Conservation (phyloP, 2,329 filamentous ascomycete species). For the Ascochyta rabiei region DNA sequence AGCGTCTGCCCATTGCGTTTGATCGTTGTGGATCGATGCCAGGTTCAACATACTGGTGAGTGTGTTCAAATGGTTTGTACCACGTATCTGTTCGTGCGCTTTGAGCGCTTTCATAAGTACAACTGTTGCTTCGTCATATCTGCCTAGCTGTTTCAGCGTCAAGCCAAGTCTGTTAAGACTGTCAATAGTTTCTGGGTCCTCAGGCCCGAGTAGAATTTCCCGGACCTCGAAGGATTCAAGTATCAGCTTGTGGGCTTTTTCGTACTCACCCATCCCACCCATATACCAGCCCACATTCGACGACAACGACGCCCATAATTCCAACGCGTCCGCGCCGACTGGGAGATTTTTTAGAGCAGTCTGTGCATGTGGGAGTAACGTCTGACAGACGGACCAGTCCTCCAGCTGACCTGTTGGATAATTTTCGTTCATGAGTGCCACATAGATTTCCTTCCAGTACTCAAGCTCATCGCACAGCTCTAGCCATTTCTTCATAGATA, state of each 20-base stretch:
- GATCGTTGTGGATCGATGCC: no score
- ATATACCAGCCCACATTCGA: background rate
- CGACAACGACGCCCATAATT: conserved; percentile 7
- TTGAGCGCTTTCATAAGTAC: background rate
- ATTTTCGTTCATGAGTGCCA: background rate
- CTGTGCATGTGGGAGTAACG: conserved; percentile 19
- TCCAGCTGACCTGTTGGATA: conserved; percentile 1
- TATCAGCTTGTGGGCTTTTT: background rate
- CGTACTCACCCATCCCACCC: background rate
- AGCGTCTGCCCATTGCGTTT: no score
- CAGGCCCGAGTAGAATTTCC: background rate
- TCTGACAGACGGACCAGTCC: conserved; percentile 16
- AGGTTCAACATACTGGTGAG: conserved; percentile 1
- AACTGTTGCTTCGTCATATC: conserved; percentile 10
- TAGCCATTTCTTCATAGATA: conserved; percentile 24
- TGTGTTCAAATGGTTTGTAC: background rate
- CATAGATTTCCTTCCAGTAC: conserved; percentile 16
- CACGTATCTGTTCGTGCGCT: background rate
- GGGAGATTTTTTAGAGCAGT: conserved; percentile 4
- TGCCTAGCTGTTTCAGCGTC: background rate
- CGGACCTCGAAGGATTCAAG: background rate
- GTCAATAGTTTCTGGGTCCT: background rate
- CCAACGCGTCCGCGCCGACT: background rate
- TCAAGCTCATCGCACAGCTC: conserved; percentile 25
- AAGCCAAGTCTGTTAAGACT: conserved; percentile 1